Evolutionary conservation across 2,329 filamentous ascomycete genomes (phyloP).

Genomic region (Blastomyces gilchristii): DNA sequence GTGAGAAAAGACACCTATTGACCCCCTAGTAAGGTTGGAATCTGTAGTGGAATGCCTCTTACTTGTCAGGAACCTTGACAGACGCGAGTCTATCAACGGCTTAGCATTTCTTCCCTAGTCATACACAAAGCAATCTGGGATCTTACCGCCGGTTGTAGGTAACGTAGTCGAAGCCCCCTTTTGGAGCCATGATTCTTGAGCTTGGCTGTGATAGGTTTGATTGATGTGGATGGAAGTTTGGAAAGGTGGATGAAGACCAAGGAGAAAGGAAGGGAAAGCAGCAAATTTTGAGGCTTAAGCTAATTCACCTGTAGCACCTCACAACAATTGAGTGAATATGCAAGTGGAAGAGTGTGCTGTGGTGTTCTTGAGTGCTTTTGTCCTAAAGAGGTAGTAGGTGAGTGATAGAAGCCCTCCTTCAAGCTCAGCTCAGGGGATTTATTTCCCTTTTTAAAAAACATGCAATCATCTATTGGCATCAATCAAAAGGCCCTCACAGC

Average conservation of each 20-base stretch:
- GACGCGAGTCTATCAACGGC: constrained; percentile 20
- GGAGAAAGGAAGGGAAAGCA: neutral
- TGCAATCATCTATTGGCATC: neutral
- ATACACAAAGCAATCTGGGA: neutral
- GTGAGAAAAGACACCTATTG: neutral
- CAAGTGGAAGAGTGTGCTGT: neutral
- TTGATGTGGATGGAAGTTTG: neutral
- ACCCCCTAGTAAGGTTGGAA: neutral
- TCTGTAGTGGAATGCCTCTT: constrained; percentile 9
- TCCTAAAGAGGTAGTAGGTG: neutral
- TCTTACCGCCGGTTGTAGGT: constrained; percentile 19
- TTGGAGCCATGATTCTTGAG: constrained; percentile 12
- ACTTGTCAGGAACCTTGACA: constrained; percentile 26
- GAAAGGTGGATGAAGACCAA: neutral
- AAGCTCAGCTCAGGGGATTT: neutral
- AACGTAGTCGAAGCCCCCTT: constrained; percentile 20
- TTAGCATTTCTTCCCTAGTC: neutral
- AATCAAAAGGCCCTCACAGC: neutral
- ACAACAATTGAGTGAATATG: neutral
- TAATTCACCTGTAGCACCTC: neutral
- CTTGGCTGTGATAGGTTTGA: neutral
- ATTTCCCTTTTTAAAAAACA: neutral
- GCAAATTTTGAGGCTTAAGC: neutral
- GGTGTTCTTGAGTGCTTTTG: neutral
- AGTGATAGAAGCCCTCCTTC: neutral